phyloP scores from a whole-genome alignment of 2,329 filamentous ascomycete species.

The Colletotrichum tofieldiae region DNA sequence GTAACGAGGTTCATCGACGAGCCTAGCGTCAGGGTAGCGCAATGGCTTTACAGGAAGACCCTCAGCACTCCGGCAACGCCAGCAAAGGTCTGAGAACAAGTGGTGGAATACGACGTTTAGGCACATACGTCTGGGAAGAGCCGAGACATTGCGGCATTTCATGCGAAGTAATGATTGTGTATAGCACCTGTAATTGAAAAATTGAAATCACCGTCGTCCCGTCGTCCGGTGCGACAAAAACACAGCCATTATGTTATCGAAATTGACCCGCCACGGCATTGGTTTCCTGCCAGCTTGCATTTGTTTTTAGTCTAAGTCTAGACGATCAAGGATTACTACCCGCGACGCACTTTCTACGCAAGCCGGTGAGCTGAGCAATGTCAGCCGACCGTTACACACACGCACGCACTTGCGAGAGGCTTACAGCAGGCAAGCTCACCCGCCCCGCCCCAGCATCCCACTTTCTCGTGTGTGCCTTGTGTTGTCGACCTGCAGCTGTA shows the following conservation, averaged over 20 bases:
- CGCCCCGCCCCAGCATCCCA: neutral
- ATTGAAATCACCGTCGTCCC: neutral
- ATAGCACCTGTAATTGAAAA: neutral
- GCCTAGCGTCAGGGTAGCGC: constrained; percentile 71
- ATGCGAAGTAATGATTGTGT: neutral
- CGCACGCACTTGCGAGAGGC: neutral
- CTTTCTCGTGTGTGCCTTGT: neutral
- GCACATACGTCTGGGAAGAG: neutral
- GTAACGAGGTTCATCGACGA: constrained; percentile 71
- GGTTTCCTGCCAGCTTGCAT: neutral
- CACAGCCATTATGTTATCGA: neutral
- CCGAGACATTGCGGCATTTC: neutral
- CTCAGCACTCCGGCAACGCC: constrained; percentile 44
- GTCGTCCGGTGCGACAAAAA: no score
- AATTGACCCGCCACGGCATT: neutral
- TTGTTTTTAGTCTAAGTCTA: constrained; percentile 6
- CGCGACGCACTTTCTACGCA: constrained; percentile 15
- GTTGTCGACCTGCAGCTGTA: constrained; percentile 6
- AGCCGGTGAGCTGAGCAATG: neutral
- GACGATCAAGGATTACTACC: neutral
- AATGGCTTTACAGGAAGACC: constrained; percentile 69
- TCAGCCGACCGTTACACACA: neutral
- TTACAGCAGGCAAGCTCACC: neutral
- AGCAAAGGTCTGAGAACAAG: neutral
- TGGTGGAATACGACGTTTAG: neutral